A percentile compares a stretch with the other conserved stretches of the same genome.
Conservation (phyloP, 192 early-diverging fungal genomes). For the Paraglomus occultum region DNA sequence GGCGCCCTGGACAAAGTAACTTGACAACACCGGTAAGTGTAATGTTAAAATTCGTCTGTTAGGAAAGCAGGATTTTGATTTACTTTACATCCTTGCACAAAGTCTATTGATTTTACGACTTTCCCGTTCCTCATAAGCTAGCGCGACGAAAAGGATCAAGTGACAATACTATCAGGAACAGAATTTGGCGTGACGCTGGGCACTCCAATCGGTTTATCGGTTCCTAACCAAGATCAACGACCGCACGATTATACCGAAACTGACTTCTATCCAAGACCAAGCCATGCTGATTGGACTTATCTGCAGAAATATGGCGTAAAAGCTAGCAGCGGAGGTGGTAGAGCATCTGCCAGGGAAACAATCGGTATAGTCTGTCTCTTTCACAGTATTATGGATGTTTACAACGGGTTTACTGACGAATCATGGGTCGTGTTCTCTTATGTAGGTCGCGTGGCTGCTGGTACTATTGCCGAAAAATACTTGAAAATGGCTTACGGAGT, state of each 20-base stretch:
- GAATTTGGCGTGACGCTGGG: constrained; percentile 93
- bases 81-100: neutral
- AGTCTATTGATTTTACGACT: neutral
- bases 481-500: constrained; percentile 73
- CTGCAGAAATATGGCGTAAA: constrained; percentile 95
- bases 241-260: constrained; percentile 96
- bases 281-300: constrained; percentile 98
- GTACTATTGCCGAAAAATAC: constrained; percentile 98
- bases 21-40: constrained; percentile 89
- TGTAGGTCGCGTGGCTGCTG: constrained; percentile 88
- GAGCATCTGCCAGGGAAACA: constrained; percentile 93
- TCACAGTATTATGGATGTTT: neutral
- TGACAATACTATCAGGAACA: constrained; percentile 89
- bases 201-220: constrained; percentile 90
- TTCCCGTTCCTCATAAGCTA: constrained; percentile 29
- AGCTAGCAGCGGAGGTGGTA: constrained; percentile 91
- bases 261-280: constrained; percentile 92
- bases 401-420: neutral
- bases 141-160: constrained; percentile 94
- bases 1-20: constrained; percentile 93
- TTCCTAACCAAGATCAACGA: constrained; percentile 94
- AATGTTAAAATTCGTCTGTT: neutral
- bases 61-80: constrained; percentile 20
- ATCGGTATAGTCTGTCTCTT: constrained; percentile 55
- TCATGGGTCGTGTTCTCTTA: neutral